These are phyloP conservation scores for Exophiala sp. DNA, from an alignment of 2,329 filamentous ascomycete species.

Conservation along the genomic window DNA sequence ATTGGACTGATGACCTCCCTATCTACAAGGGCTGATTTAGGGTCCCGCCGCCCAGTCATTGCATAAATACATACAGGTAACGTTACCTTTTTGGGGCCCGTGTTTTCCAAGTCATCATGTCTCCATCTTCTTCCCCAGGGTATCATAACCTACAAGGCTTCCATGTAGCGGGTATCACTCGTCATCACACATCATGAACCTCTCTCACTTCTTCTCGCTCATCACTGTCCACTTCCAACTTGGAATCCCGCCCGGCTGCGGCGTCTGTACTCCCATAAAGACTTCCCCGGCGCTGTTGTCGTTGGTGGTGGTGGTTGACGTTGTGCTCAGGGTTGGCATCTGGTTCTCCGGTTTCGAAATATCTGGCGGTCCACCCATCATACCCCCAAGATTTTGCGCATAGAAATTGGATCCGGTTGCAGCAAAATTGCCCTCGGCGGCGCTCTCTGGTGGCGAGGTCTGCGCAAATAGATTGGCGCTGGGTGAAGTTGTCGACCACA, in stretches of 20 bases:
- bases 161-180: constrained; percentile 7
- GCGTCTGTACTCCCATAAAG: constrained; percentile 29
- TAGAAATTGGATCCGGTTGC: constrained; percentile 15
- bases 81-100: not conserved
- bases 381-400: constrained; percentile 12
- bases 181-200: not conserved
- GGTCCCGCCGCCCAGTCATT: too few species aligned
- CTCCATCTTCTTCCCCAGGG: too few species aligned
- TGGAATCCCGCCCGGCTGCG: constrained; percentile 22
- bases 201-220: constrained; percentile 23
- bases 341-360: constrained; percentile 13
- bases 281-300: constrained; percentile 25
- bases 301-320: constrained; percentile 6
- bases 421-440: constrained; percentile 13
- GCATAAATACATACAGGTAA: too few species aligned
- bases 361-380: constrained; percentile 18
- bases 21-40: too few species aligned
- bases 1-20: too few species aligned
- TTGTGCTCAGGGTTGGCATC: constrained; percentile 19
- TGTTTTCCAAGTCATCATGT: not conserved
- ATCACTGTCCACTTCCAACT: constrained; percentile 28
- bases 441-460: constrained; percentile 16
- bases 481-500: constrained; percentile 31
- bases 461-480: constrained; percentile 23
- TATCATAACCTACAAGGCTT: constrained; percentile 15